A percentile compares a stretch with the other conserved stretches of the same genome.
These are phyloP conservation scores for Penicillium maclennaniae DNA, from an alignment of 495 filamentous ascomycete species.

Conservation along the genomic window DNA sequence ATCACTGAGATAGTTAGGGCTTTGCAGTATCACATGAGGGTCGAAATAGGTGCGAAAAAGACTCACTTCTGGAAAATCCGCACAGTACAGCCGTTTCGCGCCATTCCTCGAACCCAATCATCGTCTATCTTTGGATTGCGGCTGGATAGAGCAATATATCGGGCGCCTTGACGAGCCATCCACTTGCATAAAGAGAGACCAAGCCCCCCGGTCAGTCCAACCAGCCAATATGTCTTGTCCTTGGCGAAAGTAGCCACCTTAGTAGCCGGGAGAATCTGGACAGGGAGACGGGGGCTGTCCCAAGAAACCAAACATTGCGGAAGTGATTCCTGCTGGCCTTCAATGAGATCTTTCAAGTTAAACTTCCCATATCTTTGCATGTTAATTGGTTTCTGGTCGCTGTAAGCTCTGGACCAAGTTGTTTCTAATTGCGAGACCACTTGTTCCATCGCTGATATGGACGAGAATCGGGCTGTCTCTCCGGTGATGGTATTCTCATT, in stretches of 20 bases:
- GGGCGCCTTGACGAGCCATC: constrained; percentile 52
- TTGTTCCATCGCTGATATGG: not conserved
- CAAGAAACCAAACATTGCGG: constrained; percentile 13
- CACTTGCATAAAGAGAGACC: constrained; percentile 57
- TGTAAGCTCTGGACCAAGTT: constrained; percentile 6
- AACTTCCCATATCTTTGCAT: constrained; percentile 4
- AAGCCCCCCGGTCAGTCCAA: constrained; percentile 55
- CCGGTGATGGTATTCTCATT: constrained; percentile 12
- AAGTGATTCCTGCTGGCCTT: not conserved
- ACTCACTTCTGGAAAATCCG: constrained; percentile 21
- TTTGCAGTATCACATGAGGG: not conserved
- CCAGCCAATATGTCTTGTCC: constrained; percentile 53
- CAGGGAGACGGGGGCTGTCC: constrained; percentile 5
- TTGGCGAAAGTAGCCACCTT: constrained; percentile 15
- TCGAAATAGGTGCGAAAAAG: not conserved
- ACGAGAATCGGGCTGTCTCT: not conserved
- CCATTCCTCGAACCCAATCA: constrained; percentile 43
- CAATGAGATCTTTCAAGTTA: constrained; percentile 8
- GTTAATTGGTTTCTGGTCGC: constrained; percentile 7
- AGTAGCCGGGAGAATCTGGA: constrained; percentile 16
- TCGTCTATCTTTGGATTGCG: constrained; percentile 51
- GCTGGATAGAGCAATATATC: constrained; percentile 53
- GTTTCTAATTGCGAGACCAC: constrained; percentile 6
- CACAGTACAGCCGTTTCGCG: constrained; percentile 15
- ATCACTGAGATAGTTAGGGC: constrained; percentile 11